Base-by-base conservation (phyloP, 345 rosid genomes). In the Melaleuca alternifolia region DNA sequence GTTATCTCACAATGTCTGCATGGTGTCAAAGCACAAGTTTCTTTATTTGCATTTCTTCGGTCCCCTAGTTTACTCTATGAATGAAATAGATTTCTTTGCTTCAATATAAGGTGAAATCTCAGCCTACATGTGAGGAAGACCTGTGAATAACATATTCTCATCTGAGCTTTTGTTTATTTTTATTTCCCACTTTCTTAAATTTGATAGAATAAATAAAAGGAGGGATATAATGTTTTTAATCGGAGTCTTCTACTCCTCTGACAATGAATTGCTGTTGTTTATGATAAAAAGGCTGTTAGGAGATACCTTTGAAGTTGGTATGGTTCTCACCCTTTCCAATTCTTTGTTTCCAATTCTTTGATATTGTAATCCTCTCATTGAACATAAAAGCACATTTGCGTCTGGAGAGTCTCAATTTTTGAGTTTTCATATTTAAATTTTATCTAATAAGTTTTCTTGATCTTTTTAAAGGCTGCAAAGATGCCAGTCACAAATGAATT, bases 401-500 rank as follows among this genome's bases (percentile, higher is more conserved):
- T 83, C n/a, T 83, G 0, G 5, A 33, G 33, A 30, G 48, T 83
- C 59, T 30, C 26, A 53, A 53, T 83, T 51, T 53, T 44, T 7
- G 24, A 83, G 23, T 51, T 54, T 52, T 12, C 79, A 37, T 61
- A 84, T 84, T 57, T 20, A 71, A 37, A 71, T 21, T 18, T 37
- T 13, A 71, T 71, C 85, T 86, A 37, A 54, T 83, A 76, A 54
- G 28, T 85, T 50, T 82, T 44, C 54, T 48, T 87, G 86, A 84
- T 75, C 77, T 84, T 87, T 82, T 89, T 88, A 83, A 94, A 97
- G 98, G 93, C 90, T 90, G 87, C 65, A 83, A 94, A 96, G 91
- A 86, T 92, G 84, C 89, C 94, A 6, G 88, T 90, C 50, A 82
- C 94, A 75, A 95, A 93, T 88, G 99, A 93, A 89, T 93, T 96